A percentile compares a stretch with the other conserved stretches of the same genome.
Conservation (phyloP, 306 rosid genomes). For the Quercus ilex region DNA sequence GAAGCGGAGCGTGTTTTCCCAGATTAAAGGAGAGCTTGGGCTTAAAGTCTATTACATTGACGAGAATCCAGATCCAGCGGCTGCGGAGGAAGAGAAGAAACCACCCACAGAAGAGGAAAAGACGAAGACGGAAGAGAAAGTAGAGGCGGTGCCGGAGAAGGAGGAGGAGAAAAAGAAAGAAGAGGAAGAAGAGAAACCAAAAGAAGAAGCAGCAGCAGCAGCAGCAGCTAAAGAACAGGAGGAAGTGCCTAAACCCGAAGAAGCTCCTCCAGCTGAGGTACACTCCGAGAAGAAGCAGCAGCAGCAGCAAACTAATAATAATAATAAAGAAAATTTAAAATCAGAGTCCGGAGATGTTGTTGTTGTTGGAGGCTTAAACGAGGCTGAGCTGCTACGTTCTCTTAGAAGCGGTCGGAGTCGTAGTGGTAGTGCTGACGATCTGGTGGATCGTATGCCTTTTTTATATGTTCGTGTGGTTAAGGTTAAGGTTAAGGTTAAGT, state of each 20-base stretch:
- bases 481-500: slow-evolving; percentile 53
- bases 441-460: slow-evolving; percentile 71
- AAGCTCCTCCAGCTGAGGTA: slow-evolving; percentile 18
- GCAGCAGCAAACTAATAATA: no score
- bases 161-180: slow-evolving; percentile 31
- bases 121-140: slow-evolving; percentile 26
- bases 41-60: slow-evolving; percentile 60
- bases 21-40: slow-evolving; percentile 81
- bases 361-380: slow-evolving; percentile 12
- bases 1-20: slow-evolving; percentile 87
- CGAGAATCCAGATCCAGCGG: slow-evolving; percentile 36
- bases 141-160: slow-evolving; percentile 8
- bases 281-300: slow-evolving; percentile 31
- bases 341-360: no score
- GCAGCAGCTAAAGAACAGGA: neutral
- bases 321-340: no score
- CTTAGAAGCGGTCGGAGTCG: slow-evolving; percentile 44
- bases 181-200: slow-evolving; percentile 17
- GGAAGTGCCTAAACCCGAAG: slow-evolving; percentile 17
- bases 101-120: slow-evolving; percentile 23
- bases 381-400: slow-evolving; percentile 59
- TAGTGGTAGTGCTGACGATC: slow-evolving; percentile 53
- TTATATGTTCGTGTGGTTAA: slow-evolving; percentile 65
- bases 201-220: slow-evolving; percentile 30
- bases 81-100: slow-evolving; percentile 23